Base-by-base conservation (phyloP, 176 grass and related monocot genomes). In the Pharus latifolius region DNA sequence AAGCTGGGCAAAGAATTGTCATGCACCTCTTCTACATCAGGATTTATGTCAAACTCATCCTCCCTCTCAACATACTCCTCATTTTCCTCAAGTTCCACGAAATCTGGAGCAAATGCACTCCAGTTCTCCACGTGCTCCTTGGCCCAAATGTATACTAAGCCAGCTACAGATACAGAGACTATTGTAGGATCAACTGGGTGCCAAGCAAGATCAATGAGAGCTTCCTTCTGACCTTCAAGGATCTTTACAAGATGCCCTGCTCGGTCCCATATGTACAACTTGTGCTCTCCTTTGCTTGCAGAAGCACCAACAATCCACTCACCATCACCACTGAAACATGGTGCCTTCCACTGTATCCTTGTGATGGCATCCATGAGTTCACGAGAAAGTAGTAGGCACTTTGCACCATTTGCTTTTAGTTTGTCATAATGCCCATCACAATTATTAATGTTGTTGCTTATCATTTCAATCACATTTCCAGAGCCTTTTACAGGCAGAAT, bases 61-160 rank as follows among this genome's bases (percentile, higher is more conserved):
- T 94, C 95, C 60, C 65, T 72, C 66, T 99, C 95, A 34, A 94
- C 79, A 69, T 99, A 99, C 74, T 99, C 95, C 79, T 99, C 90
- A 52, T 94, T 99, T 81, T 99, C 90, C 79, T 99, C 90, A 29
- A 94, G 78, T 77, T 98, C 95, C 49, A 91, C 77, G 11, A 99
- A 99, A 79, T 99, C 95, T 54, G 95, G 95, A 77, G 95, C 95
- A 84, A 99, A 99, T 13, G 95, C 90, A 65, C 95, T 94, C 95
- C 95, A 99, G 62, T 98, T 83, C 73, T 96, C 91, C 48, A 84
- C 75, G 59, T 96, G 82, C 49, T 96, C 91, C 72, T 96, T 96
- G 41, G 91, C 91, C 91, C 91, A 96, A 73, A 96, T 87, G 54
- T 91, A 96, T 42, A 73, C 75, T 38, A 78, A 75, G 27, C 91